phyloP scores from a whole-genome alignment of 805 yeast species.

The Wickerhamomyces ciferrii region DNA sequence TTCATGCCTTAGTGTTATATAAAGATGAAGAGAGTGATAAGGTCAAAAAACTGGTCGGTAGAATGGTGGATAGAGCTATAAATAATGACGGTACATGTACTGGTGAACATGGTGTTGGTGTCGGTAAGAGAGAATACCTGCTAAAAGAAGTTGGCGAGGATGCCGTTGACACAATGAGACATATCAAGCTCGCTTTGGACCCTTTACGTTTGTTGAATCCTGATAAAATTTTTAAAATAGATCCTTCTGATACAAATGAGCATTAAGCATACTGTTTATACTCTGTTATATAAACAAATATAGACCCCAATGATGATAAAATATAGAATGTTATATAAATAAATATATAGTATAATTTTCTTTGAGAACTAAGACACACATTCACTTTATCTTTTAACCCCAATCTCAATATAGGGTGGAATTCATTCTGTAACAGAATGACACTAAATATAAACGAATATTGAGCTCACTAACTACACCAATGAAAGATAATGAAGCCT shows the following conservation, averaged over 20 bases:
- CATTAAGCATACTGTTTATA: too few relatives aligned
- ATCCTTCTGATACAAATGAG: slow-evolving; percentile 38
- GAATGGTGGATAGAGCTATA: slow-evolving; percentile 63
- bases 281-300: too few relatives aligned
- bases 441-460: too few relatives aligned
- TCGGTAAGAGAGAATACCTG: slow-evolving; percentile 63
- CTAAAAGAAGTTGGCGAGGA: slow-evolving; percentile 61
- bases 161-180: slow-evolving; percentile 69
- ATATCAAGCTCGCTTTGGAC: slow-evolving; percentile 65
- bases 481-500: too few relatives aligned
- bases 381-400: too few relatives aligned
- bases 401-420: too few relatives aligned
- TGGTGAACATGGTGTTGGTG: slow-evolving; percentile 86
- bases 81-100: slow-evolving; percentile 77
- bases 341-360: too few relatives aligned
- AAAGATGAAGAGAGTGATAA: slow-evolving; percentile 40
- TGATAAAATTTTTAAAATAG: slow-evolving; percentile 70
- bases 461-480: too few relatives aligned
- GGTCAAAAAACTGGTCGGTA: slow-evolving; percentile 45
- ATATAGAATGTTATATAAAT: too few relatives aligned
- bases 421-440: too few relatives aligned
- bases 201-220: slow-evolving; percentile 73
- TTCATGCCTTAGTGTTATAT: slow-evolving; percentile 64
- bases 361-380: too few relatives aligned
- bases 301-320: too few relatives aligned